Conservation (phyloP, 495 filamentous ascomycete genomes). For the Penicillium turbatum region DNA sequence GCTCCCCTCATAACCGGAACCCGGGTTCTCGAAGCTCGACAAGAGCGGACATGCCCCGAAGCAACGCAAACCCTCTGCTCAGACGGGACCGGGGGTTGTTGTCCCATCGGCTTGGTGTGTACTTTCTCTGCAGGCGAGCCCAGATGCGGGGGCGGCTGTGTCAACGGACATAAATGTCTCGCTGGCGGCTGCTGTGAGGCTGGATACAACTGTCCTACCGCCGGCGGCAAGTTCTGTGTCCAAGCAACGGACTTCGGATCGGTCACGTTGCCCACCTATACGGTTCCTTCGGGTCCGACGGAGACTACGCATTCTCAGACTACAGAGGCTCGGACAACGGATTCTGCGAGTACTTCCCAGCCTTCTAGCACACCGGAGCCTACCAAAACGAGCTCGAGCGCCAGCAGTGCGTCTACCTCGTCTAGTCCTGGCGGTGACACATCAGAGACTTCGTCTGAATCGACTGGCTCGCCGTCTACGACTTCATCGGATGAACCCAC, state of each 20-base stretch:
- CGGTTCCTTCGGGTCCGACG: background rate
- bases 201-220: background rate
- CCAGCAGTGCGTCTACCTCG: background rate
- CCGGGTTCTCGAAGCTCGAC: background rate
- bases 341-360: background rate
- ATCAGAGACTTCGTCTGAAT: background rate
- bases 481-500: background rate
- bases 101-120: background rate
- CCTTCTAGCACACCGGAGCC: background rate
- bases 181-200: background rate
- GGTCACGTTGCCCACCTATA: background rate
- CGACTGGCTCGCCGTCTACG: background rate
- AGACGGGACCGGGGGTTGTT: background rate
- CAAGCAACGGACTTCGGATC: background rate
- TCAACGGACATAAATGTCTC: background rate
- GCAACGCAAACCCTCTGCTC: background rate
- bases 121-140: background rate
- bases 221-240: background rate
- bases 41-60: background rate
- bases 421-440: background rate
- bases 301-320: background rate
- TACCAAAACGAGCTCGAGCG: background rate
- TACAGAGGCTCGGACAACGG: background rate
- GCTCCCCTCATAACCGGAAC: background rate
- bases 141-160: background rate